These are phyloP conservation scores for Hanseniaspora nectarophila DNA, from an alignment of 805 yeast species.

Conservation along the genomic window DNA sequence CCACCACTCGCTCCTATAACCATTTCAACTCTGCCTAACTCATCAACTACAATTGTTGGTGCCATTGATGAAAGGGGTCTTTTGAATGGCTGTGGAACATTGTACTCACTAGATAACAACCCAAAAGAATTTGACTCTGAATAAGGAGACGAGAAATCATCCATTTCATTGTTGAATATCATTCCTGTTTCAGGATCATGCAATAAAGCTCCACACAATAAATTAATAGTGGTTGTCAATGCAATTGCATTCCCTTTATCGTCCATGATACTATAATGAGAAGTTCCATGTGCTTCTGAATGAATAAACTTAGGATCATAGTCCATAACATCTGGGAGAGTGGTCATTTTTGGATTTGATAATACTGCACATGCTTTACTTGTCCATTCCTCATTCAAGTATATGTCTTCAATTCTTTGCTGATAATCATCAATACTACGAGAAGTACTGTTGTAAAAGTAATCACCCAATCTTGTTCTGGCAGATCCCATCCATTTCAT, in stretches of 20 bases:
- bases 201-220: constrained; percentile 70
- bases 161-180: constrained; percentile 83
- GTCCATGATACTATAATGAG: constrained; percentile 77
- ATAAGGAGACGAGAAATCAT: constrained; percentile 69
- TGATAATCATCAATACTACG: constrained; percentile 22
- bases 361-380: constrained; percentile 38
- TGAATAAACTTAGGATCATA: constrained; percentile 71
- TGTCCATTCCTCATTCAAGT: constrained; percentile 45
- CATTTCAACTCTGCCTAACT: constrained; percentile 42
- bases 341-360: constrained; percentile 29
- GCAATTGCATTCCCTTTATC: constrained; percentile 62
- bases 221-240: constrained; percentile 79
- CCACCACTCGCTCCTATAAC: constrained; percentile 94
- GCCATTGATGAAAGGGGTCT: constrained; percentile 78
- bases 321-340: constrained; percentile 53
- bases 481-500: constrained; percentile 93
- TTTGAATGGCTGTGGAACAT: constrained; percentile 60
- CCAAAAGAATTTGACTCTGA: constrained; percentile 55
- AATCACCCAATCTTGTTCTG: constrained; percentile 75
- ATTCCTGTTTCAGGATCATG: constrained; percentile 76
- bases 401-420: constrained; percentile 34
- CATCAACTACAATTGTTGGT: constrained; percentile 55
- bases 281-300: constrained; percentile 78
- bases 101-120: constrained; percentile 67
- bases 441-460: constrained; percentile 21